Conservation (phyloP, 2,329 filamentous ascomycete genomes). For the Chaetothyriales sp. region DNA sequence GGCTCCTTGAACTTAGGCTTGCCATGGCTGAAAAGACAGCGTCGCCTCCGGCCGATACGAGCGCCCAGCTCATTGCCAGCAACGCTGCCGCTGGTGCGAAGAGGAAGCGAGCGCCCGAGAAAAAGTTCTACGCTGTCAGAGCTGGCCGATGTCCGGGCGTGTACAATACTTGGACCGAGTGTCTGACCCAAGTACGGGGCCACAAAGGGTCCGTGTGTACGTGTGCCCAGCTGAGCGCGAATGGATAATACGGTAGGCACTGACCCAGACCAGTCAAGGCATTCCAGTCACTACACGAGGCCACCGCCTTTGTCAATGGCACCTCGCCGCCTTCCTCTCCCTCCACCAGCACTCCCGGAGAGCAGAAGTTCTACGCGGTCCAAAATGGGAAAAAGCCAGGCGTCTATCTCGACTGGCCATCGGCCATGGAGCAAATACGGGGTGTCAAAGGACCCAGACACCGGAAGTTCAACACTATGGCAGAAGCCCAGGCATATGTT, state of each 20-base stretch:
- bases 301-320: slow-evolving; percentile 60
- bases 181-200: slow-evolving; percentile 45
- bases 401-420: slow-evolving; percentile 52
- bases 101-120: slow-evolving; percentile 36
- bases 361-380: slow-evolving; percentile 43
- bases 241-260: slow-evolving; percentile 1
- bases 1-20: background rate
- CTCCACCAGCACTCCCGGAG: slow-evolving; percentile 22
- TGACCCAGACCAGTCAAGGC: slow-evolving; percentile 50
- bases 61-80: slow-evolving; percentile 3
- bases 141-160: slow-evolving; percentile 45
- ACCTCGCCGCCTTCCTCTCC: slow-evolving; percentile 27
- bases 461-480: slow-evolving; percentile 51
- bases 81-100: slow-evolving; percentile 25
- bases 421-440: slow-evolving; percentile 56
- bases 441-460: slow-evolving; percentile 55
- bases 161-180: slow-evolving; percentile 49
- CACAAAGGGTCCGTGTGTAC: slow-evolving; percentile 54
- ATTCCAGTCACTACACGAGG: slow-evolving; percentile 57
- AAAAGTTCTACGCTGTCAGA: slow-evolving; percentile 51
- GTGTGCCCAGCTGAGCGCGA: slow-evolving; percentile 22
- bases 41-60: background rate
- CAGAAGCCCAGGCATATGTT: slow-evolving; percentile 69
- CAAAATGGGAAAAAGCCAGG: slow-evolving; percentile 43
- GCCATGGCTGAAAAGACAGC: background rate